Conservation (phyloP, 2,329 filamentous ascomycete genomes). For the Cylindrodendrum hubeiense region DNA sequence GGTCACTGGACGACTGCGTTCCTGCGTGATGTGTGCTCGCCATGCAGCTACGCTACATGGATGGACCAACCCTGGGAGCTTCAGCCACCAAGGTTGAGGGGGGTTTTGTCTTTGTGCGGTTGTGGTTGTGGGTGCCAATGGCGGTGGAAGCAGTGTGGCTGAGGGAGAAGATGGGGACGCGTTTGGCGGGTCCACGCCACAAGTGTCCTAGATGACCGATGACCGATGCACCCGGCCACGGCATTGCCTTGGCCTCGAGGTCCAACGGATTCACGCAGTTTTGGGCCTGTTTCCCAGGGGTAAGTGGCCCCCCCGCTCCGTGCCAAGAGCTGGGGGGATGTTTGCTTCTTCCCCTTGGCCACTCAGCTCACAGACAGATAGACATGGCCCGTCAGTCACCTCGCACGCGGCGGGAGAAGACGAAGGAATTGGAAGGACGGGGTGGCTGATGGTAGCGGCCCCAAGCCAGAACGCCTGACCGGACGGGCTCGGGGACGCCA, state of each 20-base stretch:
- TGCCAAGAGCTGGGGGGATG: background rate
- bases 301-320: background rate
- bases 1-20: background rate
- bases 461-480: background rate
- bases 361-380: background rate
- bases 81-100: background rate
- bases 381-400: background rate
- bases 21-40: background rate
- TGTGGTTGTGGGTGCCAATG: slow-evolving; percentile 2
- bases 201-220: background rate
- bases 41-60: background rate
- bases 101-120: background rate
- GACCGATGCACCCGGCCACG: background rate
- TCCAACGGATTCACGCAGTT: background rate
- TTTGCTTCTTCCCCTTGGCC: background rate
- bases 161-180: background rate
- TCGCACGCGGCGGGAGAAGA: background rate
- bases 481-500: background rate
- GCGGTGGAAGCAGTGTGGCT: background rate
- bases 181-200: background rate
- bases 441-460: background rate
- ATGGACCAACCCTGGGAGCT: background rate
- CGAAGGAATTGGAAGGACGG: background rate
- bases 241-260: background rate
- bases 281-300: background rate